Conservation (phyloP, 2,329 filamentous ascomycete species). For the Atkinsonella texensis region DNA sequence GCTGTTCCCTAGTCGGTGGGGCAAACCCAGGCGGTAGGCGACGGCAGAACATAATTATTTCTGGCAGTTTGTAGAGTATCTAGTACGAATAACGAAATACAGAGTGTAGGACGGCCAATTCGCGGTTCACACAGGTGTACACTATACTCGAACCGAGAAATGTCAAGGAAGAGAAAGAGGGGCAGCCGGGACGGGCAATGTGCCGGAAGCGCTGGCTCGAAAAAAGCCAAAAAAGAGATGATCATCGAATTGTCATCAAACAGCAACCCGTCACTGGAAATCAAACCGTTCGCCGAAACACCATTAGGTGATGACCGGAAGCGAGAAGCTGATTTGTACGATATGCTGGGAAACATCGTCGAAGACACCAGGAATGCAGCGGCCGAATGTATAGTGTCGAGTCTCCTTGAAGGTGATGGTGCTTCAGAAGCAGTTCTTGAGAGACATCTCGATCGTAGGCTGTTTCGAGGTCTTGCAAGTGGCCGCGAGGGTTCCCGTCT, state of each 20-base stretch:
- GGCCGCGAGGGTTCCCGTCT: slow-evolving; percentile 77
- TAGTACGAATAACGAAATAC: too few species aligned
- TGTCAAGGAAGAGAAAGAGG: slow-evolving; percentile 25
- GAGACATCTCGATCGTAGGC: slow-evolving; percentile 50
- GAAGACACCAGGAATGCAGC: slow-evolving; percentile 42
- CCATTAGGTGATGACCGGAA: slow-evolving; percentile 40
- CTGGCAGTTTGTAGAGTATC: not conserved
- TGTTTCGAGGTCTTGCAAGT: slow-evolving; percentile 83
- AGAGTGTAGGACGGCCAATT: too few species aligned
- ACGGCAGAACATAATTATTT: slow-evolving; percentile 4
- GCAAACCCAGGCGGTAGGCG: not conserved
- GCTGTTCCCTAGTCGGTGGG: not conserved
- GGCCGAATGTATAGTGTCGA: slow-evolving; percentile 45
- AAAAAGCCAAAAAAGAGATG: slow-evolving; percentile 20
- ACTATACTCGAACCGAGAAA: slow-evolving; percentile 3
- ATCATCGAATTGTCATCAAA: slow-evolving; percentile 10
- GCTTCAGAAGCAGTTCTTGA: slow-evolving; percentile 41
- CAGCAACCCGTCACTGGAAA: slow-evolving; percentile 20
- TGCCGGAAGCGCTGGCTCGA: slow-evolving; percentile 11
- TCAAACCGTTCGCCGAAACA: slow-evolving; percentile 37
- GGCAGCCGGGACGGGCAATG: slow-evolving; percentile 20
- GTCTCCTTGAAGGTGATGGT: slow-evolving; percentile 37
- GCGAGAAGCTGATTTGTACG: slow-evolving; percentile 47
- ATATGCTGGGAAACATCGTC: slow-evolving; percentile 49
- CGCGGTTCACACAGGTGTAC: too few species aligned